Conservation (phyloP, 2,329 filamentous ascomycete genomes). For the Neopestalotiopsis rosae region DNA sequence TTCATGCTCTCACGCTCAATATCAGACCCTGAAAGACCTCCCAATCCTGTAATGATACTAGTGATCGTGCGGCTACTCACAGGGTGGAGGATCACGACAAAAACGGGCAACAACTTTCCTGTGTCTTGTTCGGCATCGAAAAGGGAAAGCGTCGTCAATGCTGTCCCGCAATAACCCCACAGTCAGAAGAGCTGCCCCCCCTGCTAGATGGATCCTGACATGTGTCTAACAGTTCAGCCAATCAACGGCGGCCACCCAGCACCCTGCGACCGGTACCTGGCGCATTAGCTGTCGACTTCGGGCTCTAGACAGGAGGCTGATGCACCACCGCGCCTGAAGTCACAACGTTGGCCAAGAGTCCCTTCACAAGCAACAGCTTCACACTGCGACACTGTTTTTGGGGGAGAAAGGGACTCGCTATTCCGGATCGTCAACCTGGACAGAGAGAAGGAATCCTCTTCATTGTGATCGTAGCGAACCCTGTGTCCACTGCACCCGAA, state of each 20-base stretch:
- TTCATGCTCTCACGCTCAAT: no score
- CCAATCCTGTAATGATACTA: no score
- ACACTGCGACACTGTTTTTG: neutral
- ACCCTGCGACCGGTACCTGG: neutral
- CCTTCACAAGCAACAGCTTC: neutral
- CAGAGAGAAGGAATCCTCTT: neutral
- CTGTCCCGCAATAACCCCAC: constrained; percentile 2
- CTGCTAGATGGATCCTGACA: constrained; percentile 8
- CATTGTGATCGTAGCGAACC: neutral
- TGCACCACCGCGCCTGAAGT: constrained; percentile 6
- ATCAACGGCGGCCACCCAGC: neutral
- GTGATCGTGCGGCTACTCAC: neutral
- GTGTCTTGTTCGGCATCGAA: neutral
- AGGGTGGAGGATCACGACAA: neutral
- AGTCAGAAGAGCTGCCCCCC: neutral
- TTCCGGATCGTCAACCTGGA: neutral
- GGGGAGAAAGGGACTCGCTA: neutral
- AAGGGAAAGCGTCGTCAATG: neutral
- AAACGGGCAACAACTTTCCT: neutral
- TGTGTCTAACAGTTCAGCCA: constrained; percentile 2
- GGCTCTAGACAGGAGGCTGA: constrained; percentile 4
- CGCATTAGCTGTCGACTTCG: neutral
- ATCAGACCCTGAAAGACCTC: no score
- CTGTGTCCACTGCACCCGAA: neutral
- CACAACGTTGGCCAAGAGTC: constrained; percentile 1